Base-by-base conservation (phyloP, 1,284 basidiomycete species). In the Leccinum angustisporum region DNA sequence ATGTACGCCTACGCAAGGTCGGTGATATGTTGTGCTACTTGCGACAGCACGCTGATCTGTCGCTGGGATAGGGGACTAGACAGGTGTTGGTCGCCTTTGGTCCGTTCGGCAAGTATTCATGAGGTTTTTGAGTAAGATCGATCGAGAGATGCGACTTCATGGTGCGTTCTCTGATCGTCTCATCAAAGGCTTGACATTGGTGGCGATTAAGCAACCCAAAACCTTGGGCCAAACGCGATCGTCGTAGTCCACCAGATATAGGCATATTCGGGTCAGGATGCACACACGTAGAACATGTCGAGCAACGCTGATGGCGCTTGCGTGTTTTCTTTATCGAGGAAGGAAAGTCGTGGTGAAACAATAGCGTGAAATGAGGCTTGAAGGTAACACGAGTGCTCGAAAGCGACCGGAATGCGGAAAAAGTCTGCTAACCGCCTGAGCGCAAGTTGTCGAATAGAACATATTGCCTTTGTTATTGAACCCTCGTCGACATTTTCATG, bases 251-350 rank as follows among this genome's bases (percentile, higher is more conserved):
- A 90, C 86, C 21, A 98, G 81, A 71, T 86, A 86, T 5, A 71
- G 16, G 86, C 81, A 61, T 88, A 85, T 10, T 88, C 82, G 1
- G 78, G 77, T 30, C 84, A 81, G 9, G 80, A 73, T 0, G 92
- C 86, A 90, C 97, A 97, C 4, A 85, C 80, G 63, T 88, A 84
- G 74, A 98, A 91, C 1, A 99, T 81, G 43, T 97, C 94, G 48
- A 99, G 80, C 31, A 98, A 80, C 0, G 94, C 90, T 0, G 95
- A 97, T 0, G 96, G 95, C 0, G 93, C 85, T 76, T 99, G 97
- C 0, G 92, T 94, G 70, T 96, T 98, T 76, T 99, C 97, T 54
- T 80, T 80, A 60, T 92, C 87, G 25, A 99, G 81, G 5, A 80
- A 77, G 0, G 85, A 78, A 30, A 99, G 79, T 18, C 96, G 90